A percentile compares a stretch with the other conserved stretches of the same genome.
Evolutionary conservation across 2,329 filamentous ascomycete species (phyloP).

Genomic region (Stagonosporopsis rhizophila): DNA sequence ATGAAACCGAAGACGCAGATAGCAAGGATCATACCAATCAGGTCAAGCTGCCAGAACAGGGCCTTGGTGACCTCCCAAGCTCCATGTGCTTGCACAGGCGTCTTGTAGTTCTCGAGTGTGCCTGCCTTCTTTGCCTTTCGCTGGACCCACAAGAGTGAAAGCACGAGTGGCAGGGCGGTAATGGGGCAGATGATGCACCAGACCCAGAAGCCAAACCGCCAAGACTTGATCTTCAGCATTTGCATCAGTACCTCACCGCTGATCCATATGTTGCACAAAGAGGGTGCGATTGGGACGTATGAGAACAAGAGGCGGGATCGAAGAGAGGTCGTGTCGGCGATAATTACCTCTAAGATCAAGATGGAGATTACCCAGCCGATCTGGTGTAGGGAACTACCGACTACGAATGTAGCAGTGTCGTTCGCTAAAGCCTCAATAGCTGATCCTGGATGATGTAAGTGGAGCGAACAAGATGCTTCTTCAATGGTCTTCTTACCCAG

Average conservation of each 20-base stretch:
- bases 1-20: constrained; percentile 58
- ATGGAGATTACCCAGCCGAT: constrained; percentile 70
- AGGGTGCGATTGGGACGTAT: constrained; percentile 55
- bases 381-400: constrained; percentile 45
- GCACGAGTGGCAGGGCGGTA: constrained; percentile 62
- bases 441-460: constrained; percentile 41
- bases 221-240: constrained; percentile 59
- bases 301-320: constrained; percentile 69
- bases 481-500: constrained; percentile 39
- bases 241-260: constrained; percentile 63
- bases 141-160: constrained; percentile 59
- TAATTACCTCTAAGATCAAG: constrained; percentile 68
- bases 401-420: constrained; percentile 61
- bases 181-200: constrained; percentile 66
- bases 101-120: constrained; percentile 54
- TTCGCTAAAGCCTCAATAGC: constrained; percentile 63
- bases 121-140: constrained; percentile 61
- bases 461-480: neutral
- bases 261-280: constrained; percentile 66
- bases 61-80: constrained; percentile 46
- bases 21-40: constrained; percentile 57
- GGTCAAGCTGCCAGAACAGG: constrained; percentile 65
- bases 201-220: constrained; percentile 70
- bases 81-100: constrained; percentile 54
- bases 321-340: constrained; percentile 69